Base-by-base conservation (phyloP, 106 monocot species). In the Allium cepa region DNA sequence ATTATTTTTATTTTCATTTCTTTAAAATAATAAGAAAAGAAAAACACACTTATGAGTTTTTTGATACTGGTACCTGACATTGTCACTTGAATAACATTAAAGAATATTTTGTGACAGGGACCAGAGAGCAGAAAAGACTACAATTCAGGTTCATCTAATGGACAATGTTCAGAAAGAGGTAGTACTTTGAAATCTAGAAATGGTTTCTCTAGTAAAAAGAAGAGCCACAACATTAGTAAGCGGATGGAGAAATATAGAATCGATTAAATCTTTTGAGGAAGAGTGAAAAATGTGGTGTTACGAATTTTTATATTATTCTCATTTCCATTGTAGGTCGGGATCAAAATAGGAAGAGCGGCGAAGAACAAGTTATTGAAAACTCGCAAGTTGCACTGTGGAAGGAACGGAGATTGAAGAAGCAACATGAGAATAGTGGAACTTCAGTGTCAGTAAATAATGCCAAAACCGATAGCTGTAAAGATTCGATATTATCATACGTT, bases 401-500 rank as follows among this genome's bases (percentile, higher is more conserved):
- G 50, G 56, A 63, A 56, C 26, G 64, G 18, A 16, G 48, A 56
- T 63, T 62, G 49, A n/a, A 56, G 17, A 53, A 63, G 49, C 53
- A 64, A 22, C 64, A 8, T 57, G 70, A 71, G 28, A 48, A 57
- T 17, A 14, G 45, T 36, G 36, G 36, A 14, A 63, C 22, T 47
- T 46, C 75, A 52, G 18, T 26, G 36, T 76, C 71, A 27, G n/a
- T 28, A 56, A 49, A 14, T 11, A 58, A 49, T 49, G 50, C 18
- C 50, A 59, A 64, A 53, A 57, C 57, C 7, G 59, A 17, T 65
- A 4, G 55, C 50, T 45, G 77, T 27, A 71, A 48, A 28, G 71
- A 71, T 71, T 28, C 63, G 48, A 45, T 18, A 57, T 46, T 66
- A 59, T 78, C 77, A 47, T 18, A 27, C 16, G 8, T 59, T 22